Evolutionary conservation across 192 early-diverging fungal genomes (phyloP), one percentile per base, ranked within the genome.

Genomic region (Coemansia sp.): DNA sequence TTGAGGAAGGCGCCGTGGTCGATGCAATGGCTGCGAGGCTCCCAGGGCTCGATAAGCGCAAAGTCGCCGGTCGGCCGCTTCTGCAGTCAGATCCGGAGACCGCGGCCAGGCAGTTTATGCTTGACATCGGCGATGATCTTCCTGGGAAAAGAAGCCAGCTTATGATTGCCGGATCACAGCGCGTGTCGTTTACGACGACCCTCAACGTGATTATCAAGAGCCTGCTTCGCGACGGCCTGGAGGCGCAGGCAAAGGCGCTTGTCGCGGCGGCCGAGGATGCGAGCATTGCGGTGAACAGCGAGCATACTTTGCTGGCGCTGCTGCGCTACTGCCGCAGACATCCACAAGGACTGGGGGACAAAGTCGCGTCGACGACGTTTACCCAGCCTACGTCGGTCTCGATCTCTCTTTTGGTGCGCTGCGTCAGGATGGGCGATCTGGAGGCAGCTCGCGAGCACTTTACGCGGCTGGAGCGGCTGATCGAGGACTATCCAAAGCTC

Each of bases 21-120:
- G 68, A 71, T 14, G 64, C 74, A 20, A 39, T 76, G 55, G 74
- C 74, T 45, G 61, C 65, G 25, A 55, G 57, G 39, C 68, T 76
- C 52, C 74, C 74, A 4, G 64, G 74, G 20, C 39, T 71, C 23
- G 54, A 62, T 54, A 42, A 46, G 0, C 14, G 28, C 3, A 39
- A 28, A 11, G 50, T 58, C 16, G 16, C 56, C 19, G 58, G 14
- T n/a, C 51, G 73, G 49, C 73, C 73, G 42, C 64, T 75, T 58
- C 50, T 72, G 60, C 30, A 36, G 27, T 13, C 25, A 4, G 64
- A 60, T 25, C n/a, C 50, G 1, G 57, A 16, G 42, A 18, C 39
- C 14, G 56, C 23, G 0, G 46, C 35, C 13, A 16, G 9, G 27
- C 54, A 32, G 29, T 24, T 66, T 18, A n/a, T 34, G 48, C 56